Base-by-base conservation (phyloP, 1,284 basidiomycete species). In the Takashimella koratensis region DNA sequence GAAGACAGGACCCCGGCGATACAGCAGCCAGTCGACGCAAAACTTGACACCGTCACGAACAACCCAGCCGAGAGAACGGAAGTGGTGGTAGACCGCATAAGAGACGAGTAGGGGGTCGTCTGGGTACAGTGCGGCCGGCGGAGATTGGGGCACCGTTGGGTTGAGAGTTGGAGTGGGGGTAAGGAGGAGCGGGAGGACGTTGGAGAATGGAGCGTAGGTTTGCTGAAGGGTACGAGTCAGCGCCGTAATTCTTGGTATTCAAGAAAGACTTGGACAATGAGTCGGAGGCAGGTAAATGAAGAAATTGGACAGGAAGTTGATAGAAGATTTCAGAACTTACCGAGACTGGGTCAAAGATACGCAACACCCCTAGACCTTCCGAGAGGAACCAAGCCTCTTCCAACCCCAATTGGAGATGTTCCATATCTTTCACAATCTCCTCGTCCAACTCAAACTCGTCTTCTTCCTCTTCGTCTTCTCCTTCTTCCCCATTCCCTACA, bases 21-120 rank as follows among this genome's bases (percentile, higher is more conserved):
- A 99, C 26, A 98, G 78, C 13, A 99, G 80, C 77, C 88, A 91
- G 68, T 99, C 96, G 42, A 88, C 88, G 68, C 93, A 97, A 75
- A 99, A 99, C 76, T 99, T 99, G 78, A 96, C 86, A 2, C 96
- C 96, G 22, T 84, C 85, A 73, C 94, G 92, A 57, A 97, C 86
- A 16, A 97, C 89, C 96, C 96, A 98, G n/a, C 96, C 96, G 4
- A 98, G 81, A 2, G 93, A 92, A 20, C 95, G 85, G 71, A 90
- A 98, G 75, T 98, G 92, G 71, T 98, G 95, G 69, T 95, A 97
- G 5, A 84, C 85, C 47, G 87, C 85, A 68, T 98, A 99, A 63
- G 90, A 83, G 36, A 98, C 79, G 30, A 99, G 78, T 76, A 97
- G 93, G 0, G 94, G 93, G 70, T 96, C 96, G 77, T 98, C 94